Conservation (phyloP, 495 filamentous ascomycete genomes). For the Aspergillus olivimuriae region DNA sequence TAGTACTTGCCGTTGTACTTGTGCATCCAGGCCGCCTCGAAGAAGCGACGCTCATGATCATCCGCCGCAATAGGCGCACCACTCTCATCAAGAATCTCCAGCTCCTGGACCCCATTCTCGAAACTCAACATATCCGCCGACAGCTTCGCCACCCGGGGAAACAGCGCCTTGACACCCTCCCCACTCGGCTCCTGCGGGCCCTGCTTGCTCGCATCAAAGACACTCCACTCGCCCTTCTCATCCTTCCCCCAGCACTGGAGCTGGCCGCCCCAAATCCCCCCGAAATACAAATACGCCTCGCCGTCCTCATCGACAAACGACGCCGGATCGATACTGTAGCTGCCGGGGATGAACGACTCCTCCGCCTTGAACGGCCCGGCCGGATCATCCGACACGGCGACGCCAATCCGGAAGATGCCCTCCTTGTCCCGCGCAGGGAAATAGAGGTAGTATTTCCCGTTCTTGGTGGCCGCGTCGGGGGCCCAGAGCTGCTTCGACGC, state of each 20-base stretch:
- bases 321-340: conserved; percentile 45
- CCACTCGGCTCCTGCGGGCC: conserved; percentile 52
- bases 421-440: conserved; percentile 43
- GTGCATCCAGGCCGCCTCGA: conserved; percentile 74
- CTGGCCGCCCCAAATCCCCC: conserved; percentile 65
- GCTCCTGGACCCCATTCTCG: conserved; percentile 38
- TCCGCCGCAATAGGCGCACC: conserved; percentile 52
- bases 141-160: conserved; percentile 56
- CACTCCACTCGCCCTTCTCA: conserved; percentile 14
- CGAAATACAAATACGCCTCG: conserved; percentile 46
- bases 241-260: conserved; percentile 46
- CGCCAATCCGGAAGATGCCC: conserved; percentile 56
- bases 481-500: conserved; percentile 43
- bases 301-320: conserved; percentile 44
- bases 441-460: conserved; percentile 45
- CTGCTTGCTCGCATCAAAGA: conserved; percentile 39
- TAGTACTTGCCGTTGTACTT: conserved; percentile 60
- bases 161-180: conserved; percentile 39
- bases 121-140: conserved; percentile 57
- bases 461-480: conserved; percentile 37
- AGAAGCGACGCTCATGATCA: conserved; percentile 69
- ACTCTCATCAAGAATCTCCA: conserved; percentile 53
- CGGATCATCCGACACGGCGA: conserved; percentile 36
- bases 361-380: conserved; percentile 42
- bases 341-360: conserved; percentile 27